Base-by-base conservation (phyloP, 257 asterid species). In the Capsicum baccatum region DNA sequence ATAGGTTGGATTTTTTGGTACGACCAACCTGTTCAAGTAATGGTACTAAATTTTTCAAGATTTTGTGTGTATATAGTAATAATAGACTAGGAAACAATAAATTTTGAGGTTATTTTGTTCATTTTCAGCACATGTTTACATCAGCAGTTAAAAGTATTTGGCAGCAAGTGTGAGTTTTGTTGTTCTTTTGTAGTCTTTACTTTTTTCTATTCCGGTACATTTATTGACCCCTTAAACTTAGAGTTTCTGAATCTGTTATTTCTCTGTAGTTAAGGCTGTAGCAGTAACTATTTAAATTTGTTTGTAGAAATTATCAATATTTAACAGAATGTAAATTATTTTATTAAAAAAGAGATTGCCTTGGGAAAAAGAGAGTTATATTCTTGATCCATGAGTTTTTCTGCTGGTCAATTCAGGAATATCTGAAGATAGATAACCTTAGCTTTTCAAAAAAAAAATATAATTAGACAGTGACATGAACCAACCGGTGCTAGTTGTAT, bases 181-280 rank as follows among this genome's bases (percentile, higher is more conserved):
- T 50, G 4, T 52, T 13, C 11, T 21, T 74, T 50, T 19, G 44
- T 74, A 50, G 12, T 19, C 8, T 6, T 48, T 13, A 48, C 13
- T 76, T 76, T 21, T 76, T 26, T 21, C 62, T 13, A 14, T 76
- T 76, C 15, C 0, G 52, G 14, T 26, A 54, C 9, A 76, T 76
- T 52, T 74, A 12, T 5, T 3, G 21, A 74, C 12, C 59, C 6
- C 3, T 9, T n/a, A 11, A 21, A 13, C 3, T 9, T n/a, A 26
- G 1, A 52, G 58, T 76, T 52, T 76, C 81, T 76, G 48, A 76
- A 52, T 76, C 44, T 76, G 81, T 26, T 26, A 74, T 21, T 76
- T 13, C 14, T 76, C 81, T 50, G 4, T 74, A 50, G 21, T 21
- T 21, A 52, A 74, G n/a, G 17, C 14, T 74, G 6, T 15, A 8